These are phyloP conservation scores for Sphenostylis stenocarpa DNA, from an alignment of 306 rosid genomes.

Conservation along the genomic window DNA sequence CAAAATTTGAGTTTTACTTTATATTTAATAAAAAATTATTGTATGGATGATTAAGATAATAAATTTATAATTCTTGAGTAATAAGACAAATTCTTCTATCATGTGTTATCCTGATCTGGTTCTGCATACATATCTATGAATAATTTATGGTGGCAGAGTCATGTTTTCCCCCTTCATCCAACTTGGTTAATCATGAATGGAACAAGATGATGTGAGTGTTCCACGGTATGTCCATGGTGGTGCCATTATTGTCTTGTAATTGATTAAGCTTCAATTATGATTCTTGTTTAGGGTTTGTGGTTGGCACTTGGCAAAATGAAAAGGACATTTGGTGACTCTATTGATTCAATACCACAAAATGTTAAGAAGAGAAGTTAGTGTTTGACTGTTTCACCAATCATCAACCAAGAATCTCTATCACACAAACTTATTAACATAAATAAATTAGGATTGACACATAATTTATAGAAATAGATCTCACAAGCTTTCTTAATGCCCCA, in stretches of 20 bases:
- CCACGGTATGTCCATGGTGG: neutral
- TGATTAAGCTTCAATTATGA: neutral
- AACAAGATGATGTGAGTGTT: neutral
- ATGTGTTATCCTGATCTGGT: neutral
- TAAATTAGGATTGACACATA: neutral
- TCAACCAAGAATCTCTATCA: neutral
- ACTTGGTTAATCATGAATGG: neutral
- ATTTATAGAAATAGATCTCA: neutral
- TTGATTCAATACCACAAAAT: neutral
- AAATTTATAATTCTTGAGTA: no score
- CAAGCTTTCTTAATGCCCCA: neutral
- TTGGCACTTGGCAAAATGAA: neutral
- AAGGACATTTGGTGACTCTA: neutral
- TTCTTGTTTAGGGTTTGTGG: neutral
- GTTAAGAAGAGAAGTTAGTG: neutral
- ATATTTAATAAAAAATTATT: no score
- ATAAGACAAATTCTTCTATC: neutral
- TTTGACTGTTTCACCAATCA: neutral
- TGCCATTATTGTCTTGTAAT: slow-evolving; percentile 28
- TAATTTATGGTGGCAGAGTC: slow-evolving; percentile 24
- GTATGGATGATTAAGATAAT: no score
- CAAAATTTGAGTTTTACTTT: neutral
- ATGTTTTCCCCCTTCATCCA: neutral
- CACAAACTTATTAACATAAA: neutral
- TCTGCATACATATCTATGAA: neutral